Evolutionary conservation across 805 yeast genomes (phyloP), one percentile per base, ranked within the genome.

Genomic region (Candida saitoana): DNA sequence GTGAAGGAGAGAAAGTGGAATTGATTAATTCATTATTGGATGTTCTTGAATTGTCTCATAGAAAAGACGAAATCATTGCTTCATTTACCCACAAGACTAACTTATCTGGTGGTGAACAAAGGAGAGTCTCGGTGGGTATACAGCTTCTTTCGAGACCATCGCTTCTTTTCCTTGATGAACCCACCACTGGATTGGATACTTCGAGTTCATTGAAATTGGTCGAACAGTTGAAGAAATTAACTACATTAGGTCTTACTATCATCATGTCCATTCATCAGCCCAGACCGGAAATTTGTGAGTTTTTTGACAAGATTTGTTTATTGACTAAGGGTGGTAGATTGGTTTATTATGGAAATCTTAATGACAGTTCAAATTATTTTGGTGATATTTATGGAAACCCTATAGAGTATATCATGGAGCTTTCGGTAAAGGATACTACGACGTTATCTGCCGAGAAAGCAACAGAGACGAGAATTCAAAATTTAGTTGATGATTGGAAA

Each of bases 151-250:
- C 84, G 4, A 83, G 81, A 49, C 96, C 96, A 0, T 79, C 90
- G 0, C 65, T 87, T 1, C 61, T 88, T 45, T 87, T 87, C 52
- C 61, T 87, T 32, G 96, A 87, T 59, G 96, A 87, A 52, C 95
- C 96, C 5, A 87, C 95, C 0, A 87, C 95, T 0, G 95, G 95
- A 1, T 63, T 87, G 27, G 96, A 87, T 59, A 81, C 95, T 3
- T 79, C 79, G 46, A 82, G 88, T 14, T 90, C 96, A 0, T 76
- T 72, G 49, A 63, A 79, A 42, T 66, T 87, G 30, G 75, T 87
- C 11, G 65, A 73, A 36, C 77, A 86, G 0, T 69, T 88, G 41
- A 76, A 79, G 48, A 71, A 75, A 43, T 49, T 68, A 33, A 62
- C 71, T 1, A 58, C 67, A 2, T 64, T 83, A 22, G 90, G 91